Evolutionary conservation across 2,329 filamentous ascomycete species (phyloP), one percentile per base, ranked within the genome.

Genomic region (Cryphonectria nitschkei): DNA sequence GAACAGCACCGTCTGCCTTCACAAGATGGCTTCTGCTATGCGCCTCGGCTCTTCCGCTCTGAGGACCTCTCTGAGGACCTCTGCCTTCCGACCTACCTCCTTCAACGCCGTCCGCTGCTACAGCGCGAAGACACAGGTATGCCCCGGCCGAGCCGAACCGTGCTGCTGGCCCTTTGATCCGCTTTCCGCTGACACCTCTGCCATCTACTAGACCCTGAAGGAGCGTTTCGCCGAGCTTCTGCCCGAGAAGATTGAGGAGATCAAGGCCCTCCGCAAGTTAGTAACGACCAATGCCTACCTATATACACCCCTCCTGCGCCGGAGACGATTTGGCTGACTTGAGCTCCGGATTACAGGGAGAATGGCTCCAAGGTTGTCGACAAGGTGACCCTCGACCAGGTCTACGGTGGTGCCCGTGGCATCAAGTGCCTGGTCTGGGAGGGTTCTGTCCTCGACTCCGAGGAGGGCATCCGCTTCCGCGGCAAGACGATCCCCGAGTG

Each of bases 381-480:
- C 83, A 94, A 98, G 89, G 94, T 99, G 82, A 99, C 96, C 74
- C 93, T 99, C 76, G 96, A 98, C 88, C 96, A 99, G 87, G 96
- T 97, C 82, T 99, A 98, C 84, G 96, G 96, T 83, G 96, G 96
- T 91, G 96, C 96, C 81, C 95, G 96, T 87, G 95, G 96, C 80
- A 97, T 99, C 87, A 99, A 98, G 90, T 92, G 92, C 78, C 92
- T 99, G 74, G 96, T 99, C 79, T 99, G 96, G 96, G 96, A 99
- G 87, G 92, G 95, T 79, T 99, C 96, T 79, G 96, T 99, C 78
- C 92, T 99, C 79, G 96, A 99, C 85, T 89, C 95, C 71, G 94
- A 98, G 88, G 96, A 99, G 89, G 96, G 96, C 86, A 99, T 99
- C 85, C 93, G 96, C 79, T 99, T 99, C 92, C 92, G 96, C 82